Evolutionary conservation across 805 yeast genomes (phyloP).

Genomic region (Cyberlindnera suaveolens): DNA sequence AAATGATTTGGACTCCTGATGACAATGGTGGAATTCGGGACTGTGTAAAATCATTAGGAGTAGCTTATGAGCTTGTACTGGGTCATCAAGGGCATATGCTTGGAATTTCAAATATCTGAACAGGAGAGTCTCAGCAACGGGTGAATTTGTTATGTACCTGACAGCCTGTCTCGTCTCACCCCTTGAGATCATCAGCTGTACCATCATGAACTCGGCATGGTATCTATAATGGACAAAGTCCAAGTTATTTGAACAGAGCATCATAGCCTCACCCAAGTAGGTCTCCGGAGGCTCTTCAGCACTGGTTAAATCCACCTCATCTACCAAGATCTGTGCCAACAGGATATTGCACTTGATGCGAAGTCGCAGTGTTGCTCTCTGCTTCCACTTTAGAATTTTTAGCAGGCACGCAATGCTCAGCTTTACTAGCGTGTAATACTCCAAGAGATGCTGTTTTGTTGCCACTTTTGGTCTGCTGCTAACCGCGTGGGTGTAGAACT

Average conservation of each 20-base stretch:
- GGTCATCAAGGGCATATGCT: constrained; percentile 4
- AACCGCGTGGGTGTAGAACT: constrained; percentile 10
- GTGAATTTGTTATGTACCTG: neutral
- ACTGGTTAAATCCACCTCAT: constrained; percentile 2
- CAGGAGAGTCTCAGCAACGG: neutral
- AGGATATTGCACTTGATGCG: constrained; percentile 22
- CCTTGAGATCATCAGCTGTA: constrained; percentile 3
- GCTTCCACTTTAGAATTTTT: constrained; percentile 18
- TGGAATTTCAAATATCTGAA: constrained; percentile 8
- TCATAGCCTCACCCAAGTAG: constrained; percentile 10
- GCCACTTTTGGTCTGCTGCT: constrained; percentile 6
- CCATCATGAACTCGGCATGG: constrained; percentile 5
- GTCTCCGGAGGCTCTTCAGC: constrained; percentile 8
- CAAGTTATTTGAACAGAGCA: constrained; percentile 9
- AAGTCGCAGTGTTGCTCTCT: constrained; percentile 22
- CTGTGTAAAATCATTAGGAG: neutral
- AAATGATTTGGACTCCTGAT: constrained; percentile 3
- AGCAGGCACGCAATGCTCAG: constrained; percentile 23
- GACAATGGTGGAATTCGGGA: neutral
- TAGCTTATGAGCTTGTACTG: too few relatives aligned
- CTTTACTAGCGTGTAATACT: constrained; percentile 27
- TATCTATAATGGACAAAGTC: neutral
- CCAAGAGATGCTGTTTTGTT: constrained; percentile 21
- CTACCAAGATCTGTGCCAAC: constrained; percentile 23
- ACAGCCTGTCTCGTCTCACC: constrained; percentile 9